phyloP scores from a whole-genome alignment of 2,329 filamentous ascomycete species.

The Penicillium sp. region DNA sequence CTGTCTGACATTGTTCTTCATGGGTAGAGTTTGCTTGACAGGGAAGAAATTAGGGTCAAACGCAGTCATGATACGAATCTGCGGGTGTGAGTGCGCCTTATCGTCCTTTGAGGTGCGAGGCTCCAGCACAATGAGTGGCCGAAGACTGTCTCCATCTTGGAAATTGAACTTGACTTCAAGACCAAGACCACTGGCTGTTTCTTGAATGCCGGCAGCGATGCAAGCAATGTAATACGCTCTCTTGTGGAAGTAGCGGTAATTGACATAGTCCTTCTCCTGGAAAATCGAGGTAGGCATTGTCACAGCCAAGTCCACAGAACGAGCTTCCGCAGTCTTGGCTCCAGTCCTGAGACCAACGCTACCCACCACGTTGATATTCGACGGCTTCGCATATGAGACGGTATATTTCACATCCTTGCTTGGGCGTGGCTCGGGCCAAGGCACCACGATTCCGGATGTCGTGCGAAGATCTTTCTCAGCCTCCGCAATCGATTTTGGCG shows the following conservation, averaged over 20 bases:
- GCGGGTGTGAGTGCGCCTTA: slow-evolving; percentile 39
- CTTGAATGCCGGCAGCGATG: slow-evolving; percentile 64
- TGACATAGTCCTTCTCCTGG: slow-evolving; percentile 90
- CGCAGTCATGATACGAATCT: slow-evolving; percentile 72
- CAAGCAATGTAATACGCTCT: slow-evolving; percentile 85
- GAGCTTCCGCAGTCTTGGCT: slow-evolving; percentile 49
- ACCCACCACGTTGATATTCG: slow-evolving; percentile 78
- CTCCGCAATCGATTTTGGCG: slow-evolving; percentile 52
- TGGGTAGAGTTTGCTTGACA: slow-evolving; percentile 62
- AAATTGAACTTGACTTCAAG: slow-evolving; percentile 59
- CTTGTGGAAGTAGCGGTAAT: slow-evolving; percentile 92
- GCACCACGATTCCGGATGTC: slow-evolving; percentile 63
- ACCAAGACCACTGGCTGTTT: slow-evolving; percentile 44
- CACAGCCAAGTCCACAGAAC: slow-evolving; percentile 74
- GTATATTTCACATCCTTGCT: slow-evolving; percentile 73
- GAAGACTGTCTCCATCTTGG: slow-evolving; percentile 67
- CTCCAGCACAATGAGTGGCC: slow-evolving; percentile 58
- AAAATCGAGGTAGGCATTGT: slow-evolving; percentile 76
- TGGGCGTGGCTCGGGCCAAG: slow-evolving; percentile 77
- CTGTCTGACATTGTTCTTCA: slow-evolving; percentile 62
- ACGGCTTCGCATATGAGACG: slow-evolving; percentile 68
- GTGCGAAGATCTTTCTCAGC: slow-evolving; percentile 63
- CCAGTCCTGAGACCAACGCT: slow-evolving; percentile 76
- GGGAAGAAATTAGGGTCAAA: slow-evolving; percentile 65
- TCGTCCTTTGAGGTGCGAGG: slow-evolving; percentile 30